phyloP scores from a whole-genome alignment of 2,329 filamentous ascomycete species.

The Penicillium crustosum region DNA sequence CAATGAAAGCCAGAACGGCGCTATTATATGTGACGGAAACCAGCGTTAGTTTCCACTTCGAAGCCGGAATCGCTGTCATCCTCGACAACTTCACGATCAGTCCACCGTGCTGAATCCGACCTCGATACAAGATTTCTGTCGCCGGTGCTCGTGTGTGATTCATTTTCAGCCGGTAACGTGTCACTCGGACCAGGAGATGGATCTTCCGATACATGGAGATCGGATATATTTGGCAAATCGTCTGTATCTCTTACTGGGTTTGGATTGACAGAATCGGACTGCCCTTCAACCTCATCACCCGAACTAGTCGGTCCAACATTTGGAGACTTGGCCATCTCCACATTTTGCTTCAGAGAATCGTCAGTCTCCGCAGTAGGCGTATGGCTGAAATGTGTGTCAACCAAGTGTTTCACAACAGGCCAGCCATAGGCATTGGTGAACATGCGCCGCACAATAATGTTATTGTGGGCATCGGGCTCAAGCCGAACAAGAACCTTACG shows the following conservation, averaged over 20 bases:
- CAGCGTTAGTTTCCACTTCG: constrained; percentile 24
- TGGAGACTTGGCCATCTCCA: constrained; percentile 67
- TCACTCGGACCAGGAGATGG: background rate
- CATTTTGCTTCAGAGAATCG: constrained; percentile 65
- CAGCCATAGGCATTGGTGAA: constrained; percentile 97
- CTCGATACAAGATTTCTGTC: constrained; percentile 21
- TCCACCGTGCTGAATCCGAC: constrained; percentile 63
- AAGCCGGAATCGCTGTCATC: constrained; percentile 45
- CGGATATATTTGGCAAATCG: constrained; percentile 2
- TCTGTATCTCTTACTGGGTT: background rate
- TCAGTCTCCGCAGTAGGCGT: constrained; percentile 63
- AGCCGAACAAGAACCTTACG: constrained; percentile 93
- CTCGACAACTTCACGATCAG: constrained; percentile 61
- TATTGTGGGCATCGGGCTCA: constrained; percentile 97
- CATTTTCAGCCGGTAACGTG: constrained; percentile 5
- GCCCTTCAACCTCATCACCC: constrained; percentile 63
- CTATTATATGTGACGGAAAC: constrained; percentile 15
- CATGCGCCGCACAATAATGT: constrained; percentile 93
- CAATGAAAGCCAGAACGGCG: constrained; percentile 1
- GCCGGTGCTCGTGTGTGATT: constrained; percentile 14
- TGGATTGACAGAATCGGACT: constrained; percentile 23
- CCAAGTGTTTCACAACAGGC: constrained; percentile 93
- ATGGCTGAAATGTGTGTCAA: constrained; percentile 90
- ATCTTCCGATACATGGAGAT: background rate
- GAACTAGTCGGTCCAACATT: constrained; percentile 58